These are phyloP conservation scores for Linum trigynum DNA, from an alignment of 345 rosid species.

Conservation along the genomic window DNA sequence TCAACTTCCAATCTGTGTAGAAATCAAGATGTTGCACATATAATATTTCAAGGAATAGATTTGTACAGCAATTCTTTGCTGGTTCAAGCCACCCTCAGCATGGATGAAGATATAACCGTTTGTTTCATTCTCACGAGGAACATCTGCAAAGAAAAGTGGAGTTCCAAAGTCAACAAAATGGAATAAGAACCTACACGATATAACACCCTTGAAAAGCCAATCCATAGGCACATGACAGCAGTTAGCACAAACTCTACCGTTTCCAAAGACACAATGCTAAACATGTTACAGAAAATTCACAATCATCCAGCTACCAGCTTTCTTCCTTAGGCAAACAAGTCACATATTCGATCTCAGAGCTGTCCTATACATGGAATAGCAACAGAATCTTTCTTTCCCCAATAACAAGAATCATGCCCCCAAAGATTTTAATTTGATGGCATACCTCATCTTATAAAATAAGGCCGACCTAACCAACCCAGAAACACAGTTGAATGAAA, in stretches of 20 bases:
- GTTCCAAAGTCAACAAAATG: constrained; percentile 1
- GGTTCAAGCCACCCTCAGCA: constrained; percentile 99
- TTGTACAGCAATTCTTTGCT: constrained; percentile 95
- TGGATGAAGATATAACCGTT: constrained; percentile 91
- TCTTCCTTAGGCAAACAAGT: not conserved
- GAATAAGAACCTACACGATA: too few species aligned
- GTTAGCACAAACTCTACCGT: not conserved
- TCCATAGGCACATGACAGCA: not conserved
- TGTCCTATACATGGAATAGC: not conserved
- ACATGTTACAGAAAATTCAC: not conserved
- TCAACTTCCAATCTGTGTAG: too few species aligned
- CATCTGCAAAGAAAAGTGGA: constrained; percentile 42
- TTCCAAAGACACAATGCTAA: not conserved
- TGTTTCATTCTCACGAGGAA: constrained; percentile 89
- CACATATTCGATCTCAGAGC: not conserved
- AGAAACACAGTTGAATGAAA: not conserved
- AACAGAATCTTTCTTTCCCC: not conserved
- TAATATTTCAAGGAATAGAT: constrained; percentile 17
- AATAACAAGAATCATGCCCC: not conserved
- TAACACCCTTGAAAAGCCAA: not conserved
- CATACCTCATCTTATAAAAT: not conserved
- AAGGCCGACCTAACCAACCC: too few species aligned
- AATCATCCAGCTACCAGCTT: not conserved
- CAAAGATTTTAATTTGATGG: not conserved
- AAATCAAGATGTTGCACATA: not conserved